These are phyloP conservation scores for Fraxinus albicans DNA, from an alignment of 305 asterid species.

Conservation along the genomic window DNA sequence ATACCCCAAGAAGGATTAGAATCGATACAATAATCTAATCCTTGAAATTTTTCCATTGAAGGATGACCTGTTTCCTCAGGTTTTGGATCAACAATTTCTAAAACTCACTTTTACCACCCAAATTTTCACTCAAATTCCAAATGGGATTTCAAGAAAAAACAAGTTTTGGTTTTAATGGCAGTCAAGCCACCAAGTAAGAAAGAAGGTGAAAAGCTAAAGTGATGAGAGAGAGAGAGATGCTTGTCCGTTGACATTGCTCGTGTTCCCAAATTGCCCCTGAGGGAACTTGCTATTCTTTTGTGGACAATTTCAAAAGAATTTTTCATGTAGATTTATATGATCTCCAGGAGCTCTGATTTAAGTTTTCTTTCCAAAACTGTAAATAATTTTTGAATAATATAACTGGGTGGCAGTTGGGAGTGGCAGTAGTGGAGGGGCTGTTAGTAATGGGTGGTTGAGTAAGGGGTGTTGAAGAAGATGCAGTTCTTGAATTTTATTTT, in stretches of 20 bases:
- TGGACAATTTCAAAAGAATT: not conserved
- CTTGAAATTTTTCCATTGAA: conserved; percentile 95
- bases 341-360: too few relatives aligned
- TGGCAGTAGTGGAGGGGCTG: not conserved
- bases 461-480: too few relatives aligned
- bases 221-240: not conserved
- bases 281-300: not conserved
- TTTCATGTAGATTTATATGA: too few relatives aligned
- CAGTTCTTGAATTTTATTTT: too few relatives aligned
- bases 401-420: not conserved
- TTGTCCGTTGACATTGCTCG: not conserved
- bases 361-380: too few relatives aligned
- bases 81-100: not conserved
- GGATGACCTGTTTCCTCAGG: conserved; percentile 38
- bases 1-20: conserved; percentile 99
- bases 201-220: too few relatives aligned
- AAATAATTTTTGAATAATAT: too few relatives aligned
- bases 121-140: not conserved
- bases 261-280: not conserved
- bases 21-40: conserved; percentile 95
- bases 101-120: not conserved
- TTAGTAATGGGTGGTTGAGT: not conserved
- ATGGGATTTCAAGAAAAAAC: not conserved
- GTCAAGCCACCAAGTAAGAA: too few relatives aligned
- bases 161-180: too few relatives aligned